phyloP scores from a whole-genome alignment of 768 basidiomycete genomes.

The Lactarius quietus region DNA sequence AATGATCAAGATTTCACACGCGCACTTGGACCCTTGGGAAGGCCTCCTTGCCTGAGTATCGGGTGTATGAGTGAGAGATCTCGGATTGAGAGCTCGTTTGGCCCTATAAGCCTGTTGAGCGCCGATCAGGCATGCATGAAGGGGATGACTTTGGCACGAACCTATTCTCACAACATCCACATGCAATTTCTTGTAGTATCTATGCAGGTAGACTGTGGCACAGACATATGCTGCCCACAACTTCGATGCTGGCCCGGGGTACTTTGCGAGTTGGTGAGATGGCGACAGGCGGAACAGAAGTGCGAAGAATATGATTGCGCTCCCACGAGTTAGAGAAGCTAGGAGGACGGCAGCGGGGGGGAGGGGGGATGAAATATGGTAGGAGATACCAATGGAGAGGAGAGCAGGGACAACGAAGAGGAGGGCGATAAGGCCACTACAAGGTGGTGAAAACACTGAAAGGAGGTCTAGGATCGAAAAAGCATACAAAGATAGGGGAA shows the following conservation, averaged over 20 bases:
- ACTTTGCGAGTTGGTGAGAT: too few relatives aligned
- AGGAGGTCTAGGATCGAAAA: not conserved
- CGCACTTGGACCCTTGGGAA: slow-evolving; percentile 42
- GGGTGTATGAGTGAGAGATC: slow-evolving; percentile 33
- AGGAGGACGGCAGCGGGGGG: not conserved
- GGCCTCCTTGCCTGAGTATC: slow-evolving; percentile 37
- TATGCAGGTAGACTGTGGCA: slow-evolving; percentile 32
- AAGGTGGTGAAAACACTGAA: not conserved
- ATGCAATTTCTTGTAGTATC: slow-evolving; percentile 33
- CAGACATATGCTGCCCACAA: too few relatives aligned
- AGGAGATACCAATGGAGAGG: not conserved
- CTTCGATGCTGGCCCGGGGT: too few relatives aligned
- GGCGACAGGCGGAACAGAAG: not conserved
- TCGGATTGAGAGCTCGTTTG: too few relatives aligned
- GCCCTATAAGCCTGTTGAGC: too few relatives aligned
- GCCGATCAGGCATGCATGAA: too few relatives aligned
- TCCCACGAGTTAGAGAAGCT: not conserved
- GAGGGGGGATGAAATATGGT: not conserved
- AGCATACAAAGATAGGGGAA: too few relatives aligned
- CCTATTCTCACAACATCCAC: slow-evolving; percentile 36
- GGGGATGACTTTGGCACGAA: too few relatives aligned
- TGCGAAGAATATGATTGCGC: not conserved
- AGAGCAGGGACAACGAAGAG: not conserved
- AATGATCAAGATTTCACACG: not conserved
- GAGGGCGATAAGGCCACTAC: not conserved